phyloP scores from a whole-genome alignment of 345 rosid genomes.

The Bretschneidera sinensis region DNA sequence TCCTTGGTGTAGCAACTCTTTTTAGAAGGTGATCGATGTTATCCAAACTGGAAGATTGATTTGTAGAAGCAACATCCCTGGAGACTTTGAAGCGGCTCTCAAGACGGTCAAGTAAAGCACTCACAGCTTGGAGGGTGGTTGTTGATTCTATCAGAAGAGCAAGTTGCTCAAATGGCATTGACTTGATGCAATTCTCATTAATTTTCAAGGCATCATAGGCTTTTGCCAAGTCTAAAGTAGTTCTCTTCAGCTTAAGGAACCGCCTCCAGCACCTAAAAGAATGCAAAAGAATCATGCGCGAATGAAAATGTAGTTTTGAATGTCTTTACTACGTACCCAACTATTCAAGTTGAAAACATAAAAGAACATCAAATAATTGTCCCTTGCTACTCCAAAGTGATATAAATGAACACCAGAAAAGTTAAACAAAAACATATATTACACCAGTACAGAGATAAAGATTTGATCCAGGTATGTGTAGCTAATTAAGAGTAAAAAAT shows the following conservation, averaged over 20 bases:
- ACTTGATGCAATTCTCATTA: slow-evolving; percentile 40
- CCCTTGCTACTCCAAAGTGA: not conserved
- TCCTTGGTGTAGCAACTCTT: slow-evolving; percentile 75
- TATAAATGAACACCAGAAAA: not conserved
- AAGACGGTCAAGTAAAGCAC: slow-evolving; percentile 69
- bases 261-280: slow-evolving; percentile 80
- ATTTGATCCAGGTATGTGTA: too few relatives aligned
- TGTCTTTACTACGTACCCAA: not conserved
- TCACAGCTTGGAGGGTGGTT: slow-evolving; percentile 51
- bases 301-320: not conserved
- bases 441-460: too few relatives aligned
- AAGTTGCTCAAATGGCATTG: slow-evolving; percentile 81
- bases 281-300: slow-evolving; percentile 9
- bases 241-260: slow-evolving; percentile 56
- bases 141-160: slow-evolving; percentile 68
- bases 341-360: not conserved
- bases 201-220: slow-evolving; percentile 65
- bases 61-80: slow-evolving; percentile 27
- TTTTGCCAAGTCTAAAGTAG: slow-evolving; percentile 67
- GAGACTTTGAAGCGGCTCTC: slow-evolving; percentile 72
- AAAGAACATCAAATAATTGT: not conserved
- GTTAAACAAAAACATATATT: too few relatives aligned
- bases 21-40: slow-evolving; percentile 88
- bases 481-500: too few relatives aligned
- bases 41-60: slow-evolving; percentile 35